phyloP scores from a whole-genome alignment of 2,329 filamentous ascomycete genomes.

The Ophiostoma angusticollis region DNA sequence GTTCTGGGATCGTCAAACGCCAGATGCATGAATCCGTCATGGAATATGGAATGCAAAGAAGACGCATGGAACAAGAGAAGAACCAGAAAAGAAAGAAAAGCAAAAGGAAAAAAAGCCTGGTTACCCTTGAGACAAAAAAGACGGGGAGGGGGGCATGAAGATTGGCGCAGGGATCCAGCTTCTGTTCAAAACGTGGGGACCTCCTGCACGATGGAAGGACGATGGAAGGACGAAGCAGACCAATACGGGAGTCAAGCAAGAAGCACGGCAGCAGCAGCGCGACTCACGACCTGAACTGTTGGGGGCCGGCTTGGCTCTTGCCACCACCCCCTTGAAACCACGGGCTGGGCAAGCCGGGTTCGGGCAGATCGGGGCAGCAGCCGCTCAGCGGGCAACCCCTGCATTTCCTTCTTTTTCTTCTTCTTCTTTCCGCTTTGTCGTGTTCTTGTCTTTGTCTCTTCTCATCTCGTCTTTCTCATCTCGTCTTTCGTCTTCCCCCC shows the following conservation, averaged over 20 bases:
- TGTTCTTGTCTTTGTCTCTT: slow-evolving; percentile 4
- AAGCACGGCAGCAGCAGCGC: not conserved
- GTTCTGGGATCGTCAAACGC: too few species aligned
- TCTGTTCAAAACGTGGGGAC: too few species aligned
- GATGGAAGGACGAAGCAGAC: not conserved
- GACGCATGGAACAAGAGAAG: not conserved
- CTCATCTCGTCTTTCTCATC: slow-evolving; percentile 2
- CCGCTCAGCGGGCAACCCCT: not conserved
- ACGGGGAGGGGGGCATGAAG: too few species aligned
- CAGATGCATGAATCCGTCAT: too few species aligned
- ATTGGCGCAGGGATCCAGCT: slow-evolving; percentile 1
- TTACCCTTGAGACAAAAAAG: too few species aligned
- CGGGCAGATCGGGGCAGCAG: slow-evolving; percentile 7
- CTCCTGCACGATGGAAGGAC: not conserved
- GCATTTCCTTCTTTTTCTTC: not conserved
- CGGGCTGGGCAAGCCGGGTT: slow-evolving; percentile 1
- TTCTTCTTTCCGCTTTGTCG: not conserved
- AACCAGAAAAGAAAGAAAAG: not conserved
- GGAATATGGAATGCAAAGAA: too few species aligned
- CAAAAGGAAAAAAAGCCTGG: not conserved
- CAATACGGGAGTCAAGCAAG: not conserved
- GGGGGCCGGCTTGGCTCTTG: too few species aligned
- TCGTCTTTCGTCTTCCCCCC: not conserved
- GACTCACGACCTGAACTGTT: not conserved
- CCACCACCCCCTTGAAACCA: slow-evolving; percentile 7